These are phyloP conservation scores for Tulasnella sp. DNA, from an alignment of 768 basidiomycete species.

Conservation along the genomic window DNA sequence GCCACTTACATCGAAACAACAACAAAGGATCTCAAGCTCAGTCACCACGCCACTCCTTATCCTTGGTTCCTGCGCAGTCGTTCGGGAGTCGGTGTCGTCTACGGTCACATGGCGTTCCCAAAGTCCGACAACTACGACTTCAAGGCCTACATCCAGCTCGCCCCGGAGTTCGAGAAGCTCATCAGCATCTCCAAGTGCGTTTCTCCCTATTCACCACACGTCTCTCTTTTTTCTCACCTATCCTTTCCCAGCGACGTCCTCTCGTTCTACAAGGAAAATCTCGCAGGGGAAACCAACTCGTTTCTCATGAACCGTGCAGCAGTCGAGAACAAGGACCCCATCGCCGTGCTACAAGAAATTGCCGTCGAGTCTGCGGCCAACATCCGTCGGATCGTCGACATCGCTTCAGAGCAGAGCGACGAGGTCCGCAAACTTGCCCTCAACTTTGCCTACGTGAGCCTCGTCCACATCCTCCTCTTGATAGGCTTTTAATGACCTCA, in stretches of 20 bases:
- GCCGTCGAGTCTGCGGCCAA: neutral
- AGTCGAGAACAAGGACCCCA: neutral
- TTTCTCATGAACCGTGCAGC: neutral
- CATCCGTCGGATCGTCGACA: neutral
- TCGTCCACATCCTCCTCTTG: neutral
- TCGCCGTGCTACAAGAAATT: neutral
- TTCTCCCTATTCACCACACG: no score
- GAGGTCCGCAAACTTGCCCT: neutral
- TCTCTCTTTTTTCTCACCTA: neutral
- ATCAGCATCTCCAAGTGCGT: neutral
- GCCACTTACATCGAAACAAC: neutral
- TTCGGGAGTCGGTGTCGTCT: neutral
- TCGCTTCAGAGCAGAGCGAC: neutral
- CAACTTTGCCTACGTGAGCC: neutral
- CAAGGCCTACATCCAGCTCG: neutral
- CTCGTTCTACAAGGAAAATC: neutral
- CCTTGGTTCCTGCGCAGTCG: neutral
- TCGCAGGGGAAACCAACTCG: neutral
- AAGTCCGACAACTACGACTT: neutral
- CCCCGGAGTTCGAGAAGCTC: neutral
- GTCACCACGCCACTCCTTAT: neutral
- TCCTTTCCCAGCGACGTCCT: neutral
- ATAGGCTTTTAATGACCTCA: neutral
- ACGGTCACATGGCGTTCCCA: neutral
- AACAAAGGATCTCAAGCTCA: neutral